phyloP scores from a whole-genome alignment of 495 filamentous ascomycete species.

The Massariosphaeria phaeospora region DNA sequence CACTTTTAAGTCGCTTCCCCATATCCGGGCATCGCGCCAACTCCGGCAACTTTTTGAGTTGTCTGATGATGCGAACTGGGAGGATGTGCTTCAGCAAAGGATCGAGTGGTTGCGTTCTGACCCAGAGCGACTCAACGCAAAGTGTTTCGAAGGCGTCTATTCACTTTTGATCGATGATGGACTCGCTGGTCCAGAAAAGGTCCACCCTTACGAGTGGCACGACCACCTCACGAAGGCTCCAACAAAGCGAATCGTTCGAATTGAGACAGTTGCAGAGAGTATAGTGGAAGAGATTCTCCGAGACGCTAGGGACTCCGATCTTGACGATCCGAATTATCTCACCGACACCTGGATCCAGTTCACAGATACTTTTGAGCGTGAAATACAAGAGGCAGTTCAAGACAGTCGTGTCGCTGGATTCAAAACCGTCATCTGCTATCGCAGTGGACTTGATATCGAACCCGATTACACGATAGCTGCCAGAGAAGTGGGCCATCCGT shows the following conservation, averaged over 20 bases:
- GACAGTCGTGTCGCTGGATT: slow-evolving; percentile 74
- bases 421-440: slow-evolving; percentile 81
- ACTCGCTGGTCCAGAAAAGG: slow-evolving; percentile 51
- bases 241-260: slow-evolving; percentile 75
- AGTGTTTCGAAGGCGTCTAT: slow-evolving; percentile 71
- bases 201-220: slow-evolving; percentile 65
- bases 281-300: slow-evolving; percentile 51
- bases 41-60: slow-evolving; percentile 60
- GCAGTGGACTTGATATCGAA: slow-evolving; percentile 63
- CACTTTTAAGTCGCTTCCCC: slow-evolving; percentile 57
- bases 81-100: slow-evolving; percentile 50
- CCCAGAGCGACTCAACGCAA: slow-evolving; percentile 54
- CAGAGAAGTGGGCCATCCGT: slow-evolving; percentile 26
- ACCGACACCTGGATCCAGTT: slow-evolving; percentile 41
- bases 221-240: slow-evolving; percentile 55
- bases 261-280: slow-evolving; percentile 69
- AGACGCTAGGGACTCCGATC: slow-evolving; percentile 25
- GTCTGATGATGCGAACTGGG: slow-evolving; percentile 60
- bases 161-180: slow-evolving; percentile 77
- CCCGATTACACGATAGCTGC: slow-evolving; percentile 31
- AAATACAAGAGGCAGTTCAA: slow-evolving; percentile 50
- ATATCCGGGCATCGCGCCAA: slow-evolving; percentile 66
- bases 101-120: slow-evolving; percentile 44
- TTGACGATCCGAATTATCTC: slow-evolving; percentile 31
- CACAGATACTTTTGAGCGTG: slow-evolving; percentile 44